phyloP scores from a whole-genome alignment of 108 stramenopile species.

The Fragilaria crotonensis region DNA sequence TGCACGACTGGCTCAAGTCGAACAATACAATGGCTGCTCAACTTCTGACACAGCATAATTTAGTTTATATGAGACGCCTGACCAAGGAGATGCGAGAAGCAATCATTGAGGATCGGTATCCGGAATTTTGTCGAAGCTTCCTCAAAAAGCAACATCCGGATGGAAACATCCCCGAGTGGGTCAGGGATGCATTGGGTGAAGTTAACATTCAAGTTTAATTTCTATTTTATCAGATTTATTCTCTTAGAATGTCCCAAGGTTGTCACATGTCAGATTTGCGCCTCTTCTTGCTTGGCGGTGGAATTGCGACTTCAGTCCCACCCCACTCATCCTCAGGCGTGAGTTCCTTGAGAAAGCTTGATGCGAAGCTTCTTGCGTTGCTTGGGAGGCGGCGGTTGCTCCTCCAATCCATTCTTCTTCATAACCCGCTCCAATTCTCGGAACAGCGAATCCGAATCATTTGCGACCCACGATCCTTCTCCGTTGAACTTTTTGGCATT shows the following conservation, averaged over 20 bases:
- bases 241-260: too few relatives aligned
- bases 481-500: slow-evolving; percentile 79
- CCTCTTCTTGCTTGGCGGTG: too few relatives aligned
- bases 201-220: slow-evolving; percentile 53
- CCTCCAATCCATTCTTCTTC: slow-evolving; percentile 64
- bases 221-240: too few relatives aligned
- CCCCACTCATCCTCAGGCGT: too few relatives aligned
- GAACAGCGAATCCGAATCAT: slow-evolving; percentile 53
- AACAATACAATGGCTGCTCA: slow-evolving; percentile 77
- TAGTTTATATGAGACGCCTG: slow-evolving; percentile 91
- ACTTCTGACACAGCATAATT: slow-evolving; percentile 91
- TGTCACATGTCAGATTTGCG: too few relatives aligned
- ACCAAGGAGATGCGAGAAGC: slow-evolving; percentile 84
- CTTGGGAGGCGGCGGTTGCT: slow-evolving; percentile 18
- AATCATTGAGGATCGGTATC: slow-evolving; percentile 70
- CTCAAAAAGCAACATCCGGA: slow-evolving; percentile 60
- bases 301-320: too few relatives aligned
- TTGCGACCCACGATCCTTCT: slow-evolving; percentile 73
- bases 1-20: slow-evolving; percentile 78
- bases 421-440: slow-evolving; percentile 71
- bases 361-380: slow-evolving; percentile 39
- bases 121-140: slow-evolving; percentile 63
- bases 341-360: slow-evolving; percentile 53
- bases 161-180: slow-evolving; percentile 74
- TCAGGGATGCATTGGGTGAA: slow-evolving; percentile 68